A percentile compares a stretch with the other conserved stretches of the same genome.
phyloP scores from a whole-genome alignment of 2,329 filamentous ascomycete species.

The Thelonectria rubi region DNA sequence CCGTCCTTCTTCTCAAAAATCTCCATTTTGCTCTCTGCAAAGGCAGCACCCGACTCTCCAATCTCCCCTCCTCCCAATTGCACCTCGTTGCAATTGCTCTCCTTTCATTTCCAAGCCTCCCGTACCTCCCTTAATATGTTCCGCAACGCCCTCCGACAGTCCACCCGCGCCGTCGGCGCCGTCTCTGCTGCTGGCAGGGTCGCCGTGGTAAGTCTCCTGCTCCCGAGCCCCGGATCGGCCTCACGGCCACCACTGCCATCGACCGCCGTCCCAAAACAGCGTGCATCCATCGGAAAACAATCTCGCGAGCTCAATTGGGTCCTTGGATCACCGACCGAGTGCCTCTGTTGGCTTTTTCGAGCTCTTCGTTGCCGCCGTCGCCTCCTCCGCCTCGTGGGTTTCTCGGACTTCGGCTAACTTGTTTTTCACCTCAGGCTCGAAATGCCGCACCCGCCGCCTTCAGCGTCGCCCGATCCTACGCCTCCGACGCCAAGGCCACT shows the following conservation, averaged over 20 bases:
- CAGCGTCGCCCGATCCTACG: constrained; percentile 85
- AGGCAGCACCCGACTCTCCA: constrained; percentile 60
- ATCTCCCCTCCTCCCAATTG: constrained; percentile 72
- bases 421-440: constrained; percentile 75
- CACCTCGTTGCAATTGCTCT: constrained; percentile 70
- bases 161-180: constrained; percentile 92
- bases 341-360: constrained; percentile 46
- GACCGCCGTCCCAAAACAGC: constrained; percentile 50
- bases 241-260: constrained; percentile 53
- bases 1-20: constrained; percentile 54
- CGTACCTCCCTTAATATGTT: constrained; percentile 78
- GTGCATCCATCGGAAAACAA: constrained; percentile 46
- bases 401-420: constrained; percentile 65
- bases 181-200: constrained; percentile 92
- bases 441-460: constrained; percentile 82
- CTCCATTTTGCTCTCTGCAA: constrained; percentile 57
- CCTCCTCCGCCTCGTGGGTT: constrained; percentile 41
- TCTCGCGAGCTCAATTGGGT: constrained; percentile 50
- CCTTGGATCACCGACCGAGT: constrained; percentile 27
- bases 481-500: constrained; percentile 90
- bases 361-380: constrained; percentile 45
- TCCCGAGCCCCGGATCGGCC: constrained; percentile 51
- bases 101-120: constrained; percentile 61
- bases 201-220: constrained; percentile 82
- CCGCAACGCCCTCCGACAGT: constrained; percentile 97